These are phyloP conservation scores for Neofusicoccum umdonicola DNA, from an alignment of 2,329 filamentous ascomycete species.

Conservation along the genomic window DNA sequence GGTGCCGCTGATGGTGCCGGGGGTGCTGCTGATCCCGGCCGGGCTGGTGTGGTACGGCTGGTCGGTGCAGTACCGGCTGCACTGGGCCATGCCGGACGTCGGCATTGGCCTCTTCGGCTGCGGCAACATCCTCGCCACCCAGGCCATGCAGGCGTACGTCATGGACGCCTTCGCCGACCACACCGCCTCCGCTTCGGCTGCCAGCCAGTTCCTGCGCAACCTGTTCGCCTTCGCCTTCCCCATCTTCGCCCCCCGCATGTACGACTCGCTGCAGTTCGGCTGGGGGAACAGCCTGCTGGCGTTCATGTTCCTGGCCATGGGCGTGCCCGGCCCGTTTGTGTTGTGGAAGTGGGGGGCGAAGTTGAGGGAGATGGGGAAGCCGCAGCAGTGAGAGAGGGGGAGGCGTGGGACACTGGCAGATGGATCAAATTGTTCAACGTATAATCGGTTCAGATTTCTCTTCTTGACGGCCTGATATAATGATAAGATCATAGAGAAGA, in stretches of 20 bases:
- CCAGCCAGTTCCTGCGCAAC: constrained; percentile 35
- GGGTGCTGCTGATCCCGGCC: constrained; percentile 25
- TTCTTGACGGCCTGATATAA: too few relatives aligned
- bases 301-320: constrained; percentile 26
- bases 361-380: constrained; percentile 40
- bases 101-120: constrained; percentile 47
- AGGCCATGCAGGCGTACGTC: constrained; percentile 58
- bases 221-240: constrained; percentile 32
- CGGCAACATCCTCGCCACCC: constrained; percentile 27
- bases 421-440: too few relatives aligned
- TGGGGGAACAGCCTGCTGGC: constrained; percentile 35
- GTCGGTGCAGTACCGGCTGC: constrained; percentile 25
- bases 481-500: too few relatives aligned
- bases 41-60: constrained; percentile 30
- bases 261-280: constrained; percentile 36
- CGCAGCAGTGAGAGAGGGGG: constrained; percentile 15
- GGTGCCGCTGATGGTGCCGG: constrained; percentile 26
- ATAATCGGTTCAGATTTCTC: too few relatives aligned
- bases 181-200: constrained; percentile 57
- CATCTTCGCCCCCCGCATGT: constrained; percentile 37
- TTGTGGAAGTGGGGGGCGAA: constrained; percentile 46
- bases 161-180: constrained; percentile 60
- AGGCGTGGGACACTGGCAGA: too few relatives aligned
- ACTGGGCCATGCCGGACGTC: constrained; percentile 45
- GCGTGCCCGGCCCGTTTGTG: constrained; percentile 41